Evolutionary conservation across 352 stramenopile species (phyloP).

Genomic region (Globisporangium megalacanthum): DNA sequence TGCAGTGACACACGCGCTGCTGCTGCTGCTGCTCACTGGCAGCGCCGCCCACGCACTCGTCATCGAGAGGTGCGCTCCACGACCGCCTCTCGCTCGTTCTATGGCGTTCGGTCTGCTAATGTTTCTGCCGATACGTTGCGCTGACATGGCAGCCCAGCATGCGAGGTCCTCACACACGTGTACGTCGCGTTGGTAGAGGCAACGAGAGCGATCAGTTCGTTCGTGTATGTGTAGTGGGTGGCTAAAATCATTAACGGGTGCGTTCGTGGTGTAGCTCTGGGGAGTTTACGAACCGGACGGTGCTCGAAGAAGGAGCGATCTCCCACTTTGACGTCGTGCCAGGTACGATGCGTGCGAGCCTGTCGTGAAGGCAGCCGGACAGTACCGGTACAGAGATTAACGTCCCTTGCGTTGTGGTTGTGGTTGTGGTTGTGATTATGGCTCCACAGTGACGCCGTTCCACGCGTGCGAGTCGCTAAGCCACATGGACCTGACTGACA

Average conservation of each 20-base stretch:
- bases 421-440: neutral
- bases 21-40: constrained; percentile 14
- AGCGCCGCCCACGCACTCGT: constrained; percentile 26
- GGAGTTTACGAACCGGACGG: constrained; percentile 64
- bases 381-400: neutral
- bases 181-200: constrained; percentile 19
- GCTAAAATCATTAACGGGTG: neutral
- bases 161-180: constrained; percentile 61
- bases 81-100: neutral
- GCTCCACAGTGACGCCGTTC: constrained; percentile 39
- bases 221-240: neutral
- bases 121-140: neutral
- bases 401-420: neutral
- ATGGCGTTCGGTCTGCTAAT: neutral
- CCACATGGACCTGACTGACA: constrained; percentile 37
- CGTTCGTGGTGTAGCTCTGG: constrained; percentile 31
- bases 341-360: constrained; percentile 16
- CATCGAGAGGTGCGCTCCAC: constrained; percentile 32
- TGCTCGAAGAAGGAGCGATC: constrained; percentile 30
- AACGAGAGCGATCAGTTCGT: too few species aligned
- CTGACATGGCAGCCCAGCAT: constrained; percentile 31
- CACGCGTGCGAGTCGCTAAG: constrained; percentile 51
- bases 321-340: constrained; percentile 32
- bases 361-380: neutral
- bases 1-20: constrained; percentile 10